phyloP scores from a whole-genome alignment of 2,329 filamentous ascomycete genomes.

The Tolypocladium sp. region DNA sequence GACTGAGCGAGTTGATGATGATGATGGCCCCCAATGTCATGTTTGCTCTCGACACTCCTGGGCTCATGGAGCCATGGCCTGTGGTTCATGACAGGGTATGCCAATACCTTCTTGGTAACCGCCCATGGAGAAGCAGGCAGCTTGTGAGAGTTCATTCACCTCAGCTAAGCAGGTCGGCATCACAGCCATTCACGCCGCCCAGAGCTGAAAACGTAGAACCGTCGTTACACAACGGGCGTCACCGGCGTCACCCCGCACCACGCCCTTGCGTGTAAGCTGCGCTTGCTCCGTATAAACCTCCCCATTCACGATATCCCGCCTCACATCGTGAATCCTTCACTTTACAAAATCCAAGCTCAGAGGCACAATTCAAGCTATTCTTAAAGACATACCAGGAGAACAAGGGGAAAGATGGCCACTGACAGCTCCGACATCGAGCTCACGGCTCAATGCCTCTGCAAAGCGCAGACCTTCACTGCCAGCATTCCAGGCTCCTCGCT shows the following conservation, averaged over 20 bases:
- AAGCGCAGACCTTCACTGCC: slow-evolving; percentile 27
- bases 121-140: too few relatives aligned
- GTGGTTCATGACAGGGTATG: too few relatives aligned
- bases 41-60: too few relatives aligned
- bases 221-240: not conserved
- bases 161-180: too few relatives aligned
- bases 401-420: not conserved
- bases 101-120: too few relatives aligned
- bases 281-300: not conserved
- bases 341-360: not conserved
- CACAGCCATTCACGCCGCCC: not conserved
- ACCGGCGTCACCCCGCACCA: not conserved
- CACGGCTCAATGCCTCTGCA: slow-evolving; percentile 29
- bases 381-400: not conserved
- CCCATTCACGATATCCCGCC: not conserved
- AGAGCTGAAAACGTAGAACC: not conserved
- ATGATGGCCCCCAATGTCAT: too few relatives aligned
- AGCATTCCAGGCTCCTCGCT: slow-evolving; percentile 22
- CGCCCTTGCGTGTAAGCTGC: not conserved
- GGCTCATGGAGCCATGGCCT: too few relatives aligned
- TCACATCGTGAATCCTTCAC: not conserved
- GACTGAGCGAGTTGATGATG: too few relatives aligned
- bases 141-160: too few relatives aligned
- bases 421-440: not conserved
- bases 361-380: not conserved